Conservation (phyloP, 2,329 filamentous ascomycete species). For the Calonectria honghensis region DNA sequence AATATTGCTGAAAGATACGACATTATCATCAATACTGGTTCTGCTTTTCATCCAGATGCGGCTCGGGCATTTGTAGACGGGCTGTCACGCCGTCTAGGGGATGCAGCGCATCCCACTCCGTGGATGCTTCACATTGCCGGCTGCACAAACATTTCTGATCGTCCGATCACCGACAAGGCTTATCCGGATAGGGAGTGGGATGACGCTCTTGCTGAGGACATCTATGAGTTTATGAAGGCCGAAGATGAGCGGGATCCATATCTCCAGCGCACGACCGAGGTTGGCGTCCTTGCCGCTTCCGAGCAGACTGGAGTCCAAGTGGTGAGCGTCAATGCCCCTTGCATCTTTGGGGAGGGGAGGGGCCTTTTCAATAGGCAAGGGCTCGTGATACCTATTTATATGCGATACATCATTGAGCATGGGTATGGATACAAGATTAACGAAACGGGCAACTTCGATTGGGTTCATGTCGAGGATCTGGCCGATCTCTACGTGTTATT, state of each 20-base stretch:
- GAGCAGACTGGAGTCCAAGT: conserved; percentile 33
- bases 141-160: conserved; percentile 31
- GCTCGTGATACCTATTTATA: conserved; percentile 17
- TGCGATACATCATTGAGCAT: conserved; percentile 29
- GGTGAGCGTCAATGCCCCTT: conserved; percentile 27
- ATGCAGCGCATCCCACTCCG: background rate
- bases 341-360: conserved; percentile 27
- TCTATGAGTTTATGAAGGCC: conserved; percentile 31
- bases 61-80: conserved; percentile 30
- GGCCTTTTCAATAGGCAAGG: conserved; percentile 35
- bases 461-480: conserved; percentile 36
- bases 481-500: conserved; percentile 35
- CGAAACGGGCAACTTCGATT: conserved; percentile 32
- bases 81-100: conserved; percentile 23
- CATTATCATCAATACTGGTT: conserved; percentile 31
- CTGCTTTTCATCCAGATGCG: conserved; percentile 19
- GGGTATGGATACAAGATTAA: conserved; percentile 34
- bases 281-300: conserved; percentile 16
- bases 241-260: conserved; percentile 30
- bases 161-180: conserved; percentile 5
- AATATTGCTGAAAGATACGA: conserved; percentile 34
- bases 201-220: conserved; percentile 16
- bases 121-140: conserved; percentile 32
- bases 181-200: conserved; percentile 29
- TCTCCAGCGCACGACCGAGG: conserved; percentile 26